phyloP scores from a whole-genome alignment of 345 rosid species.

The Eucalyptus melliodora region DNA sequence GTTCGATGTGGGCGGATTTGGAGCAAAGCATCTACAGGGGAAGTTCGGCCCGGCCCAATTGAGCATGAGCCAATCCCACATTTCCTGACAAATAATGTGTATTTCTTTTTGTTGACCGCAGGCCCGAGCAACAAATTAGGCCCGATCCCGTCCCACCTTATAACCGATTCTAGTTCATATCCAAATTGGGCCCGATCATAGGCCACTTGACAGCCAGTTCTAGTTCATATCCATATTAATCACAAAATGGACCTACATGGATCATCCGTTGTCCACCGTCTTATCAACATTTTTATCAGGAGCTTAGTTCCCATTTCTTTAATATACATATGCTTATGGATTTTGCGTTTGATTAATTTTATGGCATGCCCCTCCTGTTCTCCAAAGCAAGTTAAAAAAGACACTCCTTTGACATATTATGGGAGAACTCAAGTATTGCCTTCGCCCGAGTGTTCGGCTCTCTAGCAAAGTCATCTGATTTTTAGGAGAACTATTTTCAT shows the following conservation, averaged over 20 bases:
- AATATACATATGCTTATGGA: neutral
- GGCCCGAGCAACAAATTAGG: neutral
- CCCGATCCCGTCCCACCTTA: neutral
- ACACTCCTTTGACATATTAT: neutral
- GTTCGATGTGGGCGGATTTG: neutral
- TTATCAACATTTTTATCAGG: neutral
- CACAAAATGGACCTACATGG: neutral
- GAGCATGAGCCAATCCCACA: neutral
- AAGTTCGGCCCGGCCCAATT: neutral
- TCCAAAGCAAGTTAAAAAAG: neutral
- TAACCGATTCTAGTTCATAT: neutral
- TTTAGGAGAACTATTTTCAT: neutral
- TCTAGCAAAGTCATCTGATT: neutral
- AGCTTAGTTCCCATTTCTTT: neutral
- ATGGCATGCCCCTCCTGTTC: neutral
- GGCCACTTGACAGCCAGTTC: neutral
- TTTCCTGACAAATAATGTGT: neutral
- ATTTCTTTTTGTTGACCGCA: neutral
- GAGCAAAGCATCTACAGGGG: neutral
- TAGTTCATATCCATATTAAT: neutral
- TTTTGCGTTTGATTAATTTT: neutral
- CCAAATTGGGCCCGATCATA: neutral
- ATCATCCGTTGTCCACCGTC: neutral
- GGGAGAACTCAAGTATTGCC: neutral
- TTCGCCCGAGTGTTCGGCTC: neutral